Base-by-base conservation (phyloP, 495 filamentous ascomycete genomes). In the Hyphodiscus hymeniophilus region DNA sequence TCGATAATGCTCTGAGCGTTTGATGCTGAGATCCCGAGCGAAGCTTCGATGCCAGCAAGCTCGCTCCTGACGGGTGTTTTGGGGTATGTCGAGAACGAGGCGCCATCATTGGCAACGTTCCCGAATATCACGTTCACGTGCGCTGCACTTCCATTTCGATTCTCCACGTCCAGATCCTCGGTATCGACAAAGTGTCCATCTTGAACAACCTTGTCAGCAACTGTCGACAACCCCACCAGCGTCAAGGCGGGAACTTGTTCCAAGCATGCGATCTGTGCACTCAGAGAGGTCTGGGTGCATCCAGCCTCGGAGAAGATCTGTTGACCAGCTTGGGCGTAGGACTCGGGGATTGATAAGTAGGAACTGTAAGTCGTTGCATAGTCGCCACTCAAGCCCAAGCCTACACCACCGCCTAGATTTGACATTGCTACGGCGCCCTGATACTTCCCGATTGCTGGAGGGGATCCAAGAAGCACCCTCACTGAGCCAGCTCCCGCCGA, bases 401-500 rank as follows among this genome's bases (percentile, higher is more conserved):
- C 54, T 7, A 62, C 63, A 31, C 69, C 60, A 7, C 71, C 72
- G 7, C 71, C 71, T 0, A 75, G 56, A 43, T 73, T 74, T 36
- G 63, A 67, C 56, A 68, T 58, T 32, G 68, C 62, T 1, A 74
- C 63, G 0, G 66, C 70, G 15, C 55, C 63, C 13, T 67, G 58
- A 52, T 63, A 67, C 47, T 66, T 66, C 1, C 66, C 66, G 30
- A 66, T 63, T 8, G 70, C 64, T 17, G 22, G 20, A 30, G 45
- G 50, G 24, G 54, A 57, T 30, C 61, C 59, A 13, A 57, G 50
- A 7, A 52, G 28, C 2, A 36, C 26, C 38, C 47, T 23, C 0
- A 86, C 76, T 1, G 69, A 73, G 0, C 76, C 81, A 4, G 70
- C 84, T 26, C 85, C 85, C 7, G 85, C 82, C 3, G 79, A 83